Base-by-base conservation (phyloP, 2,329 filamentous ascomycete species). In the Ophiostoma montium region DNA sequence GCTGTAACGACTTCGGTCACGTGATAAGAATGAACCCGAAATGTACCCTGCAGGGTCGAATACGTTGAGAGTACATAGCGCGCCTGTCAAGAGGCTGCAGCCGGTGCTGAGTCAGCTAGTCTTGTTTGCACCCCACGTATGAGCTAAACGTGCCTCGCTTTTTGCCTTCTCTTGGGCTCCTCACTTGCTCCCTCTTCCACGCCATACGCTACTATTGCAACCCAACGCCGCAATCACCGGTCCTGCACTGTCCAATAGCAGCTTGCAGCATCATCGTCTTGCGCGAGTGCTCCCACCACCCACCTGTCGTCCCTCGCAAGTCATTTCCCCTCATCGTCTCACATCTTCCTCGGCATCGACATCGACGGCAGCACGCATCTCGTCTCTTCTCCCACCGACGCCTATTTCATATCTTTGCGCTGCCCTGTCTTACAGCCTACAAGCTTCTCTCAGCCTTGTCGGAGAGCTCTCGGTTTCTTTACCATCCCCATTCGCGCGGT, bases 121-220 rank as follows among this genome's bases (percentile, higher is more conserved):
- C 23, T 27, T 27, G 10, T 43, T 18, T 47, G 23, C 13, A 48
- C 53, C 53, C 53, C 53, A 55, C 53, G 53, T 55, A 53, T 41
- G 21, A 30, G 32, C 33, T 46, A 41, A 33, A 39, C 19, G 31
- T 48, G 35, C 41, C 27, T 41, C 47, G 13, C 30, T 48, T 47
- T 45, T 48, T 43, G 23, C 31, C 21, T 30, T 46, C 31, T 36
- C 43, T 27, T 41, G 30, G 33, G 11, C 21, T 15, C 18, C 44
- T 42, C 13, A 19, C 18, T 21, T 21, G 11, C 48, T 16, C n/a
- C n/a, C n/a, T 19, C 31, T 39, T 35, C 16, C 33, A 18, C 39
- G 41, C 36, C 46, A 27, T 27, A 27, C 23, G 23, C 23, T 27
- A 8, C 23, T 27, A 8, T 18, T 16, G 23, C 45, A 43, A 38